Evolutionary conservation across 2,329 filamentous ascomycete genomes (phyloP), one percentile per base, ranked within the genome.

Genomic region (Achaetomium macrosporum): DNA sequence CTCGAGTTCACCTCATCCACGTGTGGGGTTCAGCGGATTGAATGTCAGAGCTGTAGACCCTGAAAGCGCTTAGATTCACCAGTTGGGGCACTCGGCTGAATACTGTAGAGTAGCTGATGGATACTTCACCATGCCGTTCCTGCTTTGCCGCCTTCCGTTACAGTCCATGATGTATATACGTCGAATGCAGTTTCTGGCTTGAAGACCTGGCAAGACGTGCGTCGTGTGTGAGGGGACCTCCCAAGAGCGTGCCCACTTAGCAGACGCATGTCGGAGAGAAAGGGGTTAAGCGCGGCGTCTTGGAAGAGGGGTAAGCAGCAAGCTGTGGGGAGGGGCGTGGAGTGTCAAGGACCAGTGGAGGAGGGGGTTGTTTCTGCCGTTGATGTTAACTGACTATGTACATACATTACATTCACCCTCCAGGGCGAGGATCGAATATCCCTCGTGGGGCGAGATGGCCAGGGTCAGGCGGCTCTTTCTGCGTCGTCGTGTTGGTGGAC

Each of bases 261-360:
- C 57, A 67, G 66, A 71, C 65, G 71, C 71, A 73, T 70, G 70
- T 72, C 69, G 70, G 54, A 67, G 65, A 68, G 61, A 63, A 73
- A 68, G 59, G 56, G 68, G 70, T 65, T 66, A 72, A 66, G 68
- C 68, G 67, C 63, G 50, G 60, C 54, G 48, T 25, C 46, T 20
- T 6, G 35, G 20, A n/a, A 43, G 54, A 43, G 46, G 54, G 57
- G 49, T 50, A 51, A 61, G 58, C 20, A 31, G 40, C 5, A 31
- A 16, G 20, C 33, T 47, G 46, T 20, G 61, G 50, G 50, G 50
- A 57, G 54, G 51, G 50, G 51, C 48, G 35, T 15, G n/a, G 35
- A 52, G 57, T 43, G 56, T 54, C 51, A 56, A 37, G 45, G 49
- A 48, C 55, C 39, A 17, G 42, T 17, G 25, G 40, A 15, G n/a